These are phyloP conservation scores for Fistulina hepatica DNA, from an alignment of 1,284 basidiomycete genomes.

Conservation along the genomic window DNA sequence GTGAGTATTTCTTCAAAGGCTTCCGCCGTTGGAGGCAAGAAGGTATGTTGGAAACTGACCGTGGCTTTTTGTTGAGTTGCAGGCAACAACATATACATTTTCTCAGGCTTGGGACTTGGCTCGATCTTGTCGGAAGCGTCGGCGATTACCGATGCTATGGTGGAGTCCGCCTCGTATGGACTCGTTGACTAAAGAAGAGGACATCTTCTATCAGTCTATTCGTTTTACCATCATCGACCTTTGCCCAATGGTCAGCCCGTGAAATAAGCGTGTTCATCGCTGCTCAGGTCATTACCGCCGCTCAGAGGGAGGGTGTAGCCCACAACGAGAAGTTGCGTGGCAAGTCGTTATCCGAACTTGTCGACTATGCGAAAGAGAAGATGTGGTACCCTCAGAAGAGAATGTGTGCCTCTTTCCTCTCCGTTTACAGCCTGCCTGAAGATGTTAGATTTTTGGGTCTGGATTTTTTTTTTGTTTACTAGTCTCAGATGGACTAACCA, in stretches of 20 bases:
- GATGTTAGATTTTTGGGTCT: no score
- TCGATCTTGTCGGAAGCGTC: constrained; percentile 59
- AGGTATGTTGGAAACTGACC: no score
- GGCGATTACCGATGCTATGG: constrained; percentile 68
- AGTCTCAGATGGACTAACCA: no score
- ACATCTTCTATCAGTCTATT: constrained; percentile 10
- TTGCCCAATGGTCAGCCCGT: constrained; percentile 34
- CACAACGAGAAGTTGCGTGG: constrained; percentile 40
- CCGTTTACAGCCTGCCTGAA: no score
- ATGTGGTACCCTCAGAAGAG: constrained; percentile 62
- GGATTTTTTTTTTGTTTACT: no score
- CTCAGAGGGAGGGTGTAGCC: constrained; percentile 68
- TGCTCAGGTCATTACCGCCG: constrained; percentile 60
- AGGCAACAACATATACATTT: constrained; percentile 13
- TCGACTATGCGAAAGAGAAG: constrained; percentile 42
- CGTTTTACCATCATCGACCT: not conserved
- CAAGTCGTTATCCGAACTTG: constrained; percentile 45
- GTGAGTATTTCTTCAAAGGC: no score
- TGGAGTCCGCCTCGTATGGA: constrained; percentile 69
- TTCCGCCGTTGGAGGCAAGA: no score
- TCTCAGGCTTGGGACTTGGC: constrained; percentile 68
- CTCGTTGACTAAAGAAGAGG: constrained; percentile 65
- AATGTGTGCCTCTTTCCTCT: no score
- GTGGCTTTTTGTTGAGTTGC: no score
- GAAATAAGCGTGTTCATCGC: constrained; percentile 77